Evolutionary conservation across 495 filamentous ascomycete species (phyloP), one percentile per base, ranked within the genome.

Genomic region (Cairneyella variabilis): DNA sequence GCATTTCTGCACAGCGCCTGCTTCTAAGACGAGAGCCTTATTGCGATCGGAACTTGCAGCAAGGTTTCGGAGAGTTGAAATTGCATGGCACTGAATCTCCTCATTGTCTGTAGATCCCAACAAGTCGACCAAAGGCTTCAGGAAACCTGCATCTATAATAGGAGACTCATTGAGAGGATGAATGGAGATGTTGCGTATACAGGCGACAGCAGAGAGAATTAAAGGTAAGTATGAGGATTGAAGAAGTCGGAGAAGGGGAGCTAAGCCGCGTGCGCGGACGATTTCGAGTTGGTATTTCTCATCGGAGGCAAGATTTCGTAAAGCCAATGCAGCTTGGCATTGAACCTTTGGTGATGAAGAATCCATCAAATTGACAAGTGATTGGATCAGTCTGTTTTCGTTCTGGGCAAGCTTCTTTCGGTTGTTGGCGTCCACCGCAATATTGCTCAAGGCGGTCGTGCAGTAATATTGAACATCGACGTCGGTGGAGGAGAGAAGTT

Each of bases 381-480:
- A 95, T 64, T 95, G 90, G 2, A 97, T 90, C 21, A 98, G 78
- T 23, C 90, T 86, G 17, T 85, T 82, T 63, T 98, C 93, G 22
- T 83, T 91, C 59, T 91, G 84, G 36, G 92, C 91, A 40, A 98
- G 78, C 61, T 87, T 87, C 66, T 91, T 91, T 45, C 93, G 78
- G 69, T 98, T 97, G 60, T 79, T 83, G 4, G 88, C 78, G 68
- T 98, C 93, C 42, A 98, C 93, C 12, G 93, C 93, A 60, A 98
- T 98, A 65, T 98, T 98, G 78, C 91, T 96, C 44, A 98, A 81
- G 12, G 93, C 93, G 2, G 93, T 98, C 28, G 93, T 98, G 74
- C 93, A 98, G 71, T 98, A 98, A 70, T 98, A 98, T 73, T 98
- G 93, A 14, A 98, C 93, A 65, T 98, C 93, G 49, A 96, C 90